These are phyloP conservation scores for Pichia occidentalis DNA, from an alignment of 805 yeast species.

Conservation along the genomic window DNA sequence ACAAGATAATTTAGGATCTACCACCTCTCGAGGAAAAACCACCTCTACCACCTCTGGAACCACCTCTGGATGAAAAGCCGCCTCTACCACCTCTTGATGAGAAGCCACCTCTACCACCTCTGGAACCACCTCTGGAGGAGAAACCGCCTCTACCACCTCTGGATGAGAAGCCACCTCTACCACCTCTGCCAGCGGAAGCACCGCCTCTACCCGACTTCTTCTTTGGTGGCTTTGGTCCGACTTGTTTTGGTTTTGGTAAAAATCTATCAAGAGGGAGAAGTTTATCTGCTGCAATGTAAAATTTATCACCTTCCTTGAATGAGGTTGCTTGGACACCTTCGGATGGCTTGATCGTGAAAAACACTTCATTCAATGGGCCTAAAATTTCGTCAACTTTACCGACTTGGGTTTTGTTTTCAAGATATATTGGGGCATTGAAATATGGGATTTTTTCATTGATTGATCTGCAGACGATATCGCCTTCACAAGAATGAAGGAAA, in stretches of 20 bases:
- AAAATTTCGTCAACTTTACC: constrained; percentile 98
- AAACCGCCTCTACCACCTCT: constrained; percentile 44
- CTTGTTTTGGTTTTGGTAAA: constrained; percentile 89
- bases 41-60: constrained; percentile 27
- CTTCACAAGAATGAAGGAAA: constrained; percentile 89
- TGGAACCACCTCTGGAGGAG: constrained; percentile 35
- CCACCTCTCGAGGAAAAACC: constrained; percentile 28
- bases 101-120: constrained; percentile 30
- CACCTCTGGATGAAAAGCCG: constrained; percentile 28
- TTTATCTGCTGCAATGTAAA: constrained; percentile 92
- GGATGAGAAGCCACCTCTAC: constrained; percentile 37
- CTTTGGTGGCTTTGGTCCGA: constrained; percentile 75
- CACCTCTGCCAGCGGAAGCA: constrained; percentile 41
- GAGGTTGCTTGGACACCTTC: constrained; percentile 95
- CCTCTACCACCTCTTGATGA: constrained; percentile 42
- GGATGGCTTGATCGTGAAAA: constrained; percentile 89
- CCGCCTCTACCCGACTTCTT: constrained; percentile 57
- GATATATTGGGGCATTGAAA: constrained; percentile 96
- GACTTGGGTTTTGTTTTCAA: constrained; percentile 91
- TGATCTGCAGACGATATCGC: constrained; percentile 94
- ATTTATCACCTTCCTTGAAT: constrained; percentile 93
- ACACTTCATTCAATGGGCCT: constrained; percentile 98
- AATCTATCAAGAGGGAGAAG: constrained; percentile 93
- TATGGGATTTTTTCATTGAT: constrained; percentile 92
- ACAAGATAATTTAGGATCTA: constrained; percentile 15